Evolutionary conservation across 345 rosid genomes (phyloP).

Genomic region (Populus tremula): DNA sequence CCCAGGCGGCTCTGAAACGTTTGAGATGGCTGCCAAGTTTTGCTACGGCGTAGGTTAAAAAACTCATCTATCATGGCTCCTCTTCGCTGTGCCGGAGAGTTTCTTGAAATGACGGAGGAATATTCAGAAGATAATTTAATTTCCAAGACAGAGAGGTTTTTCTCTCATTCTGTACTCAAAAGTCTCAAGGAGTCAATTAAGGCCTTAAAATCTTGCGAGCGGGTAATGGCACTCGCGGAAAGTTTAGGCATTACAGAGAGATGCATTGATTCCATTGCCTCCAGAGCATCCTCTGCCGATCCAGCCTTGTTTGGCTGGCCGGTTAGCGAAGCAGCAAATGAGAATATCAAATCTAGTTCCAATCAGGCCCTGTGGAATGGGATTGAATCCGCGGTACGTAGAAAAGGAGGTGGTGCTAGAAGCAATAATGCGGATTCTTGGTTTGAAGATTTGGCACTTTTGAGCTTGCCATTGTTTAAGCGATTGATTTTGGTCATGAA

Average conservation of each 20-base stretch:
- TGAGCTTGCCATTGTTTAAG: constrained; percentile 53
- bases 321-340: constrained; percentile 43
- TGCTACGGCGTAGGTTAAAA: constrained; percentile 95
- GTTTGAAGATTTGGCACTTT: constrained; percentile 65
- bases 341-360: constrained; percentile 22
- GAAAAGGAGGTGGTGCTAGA: constrained; percentile 24
- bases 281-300: constrained; percentile 66
- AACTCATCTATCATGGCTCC: constrained; percentile 61
- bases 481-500: constrained; percentile 62
- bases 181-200: constrained; percentile 66
- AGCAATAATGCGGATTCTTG: constrained; percentile 46
- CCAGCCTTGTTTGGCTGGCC: constrained; percentile 92
- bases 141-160: constrained; percentile 62
- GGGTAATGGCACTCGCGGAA: constrained; percentile 49
- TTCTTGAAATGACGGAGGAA: constrained; percentile 86
- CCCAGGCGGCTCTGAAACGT: constrained; percentile 87
- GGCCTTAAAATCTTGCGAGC: constrained; percentile 79
- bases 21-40: constrained; percentile 87
- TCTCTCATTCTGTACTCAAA: constrained; percentile 63
- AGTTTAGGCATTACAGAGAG: constrained; percentile 55
- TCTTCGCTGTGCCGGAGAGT: constrained; percentile 85
- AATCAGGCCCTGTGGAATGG: constrained; percentile 52
- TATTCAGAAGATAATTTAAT: constrained; percentile 74
- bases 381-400: constrained; percentile 43
- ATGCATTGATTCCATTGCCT: constrained; percentile 61